Evolutionary conservation across 1,284 basidiomycete genomes (phyloP), one percentile per base, ranked within the genome.

Genomic region (Limonomyces culmigenus): DNA sequence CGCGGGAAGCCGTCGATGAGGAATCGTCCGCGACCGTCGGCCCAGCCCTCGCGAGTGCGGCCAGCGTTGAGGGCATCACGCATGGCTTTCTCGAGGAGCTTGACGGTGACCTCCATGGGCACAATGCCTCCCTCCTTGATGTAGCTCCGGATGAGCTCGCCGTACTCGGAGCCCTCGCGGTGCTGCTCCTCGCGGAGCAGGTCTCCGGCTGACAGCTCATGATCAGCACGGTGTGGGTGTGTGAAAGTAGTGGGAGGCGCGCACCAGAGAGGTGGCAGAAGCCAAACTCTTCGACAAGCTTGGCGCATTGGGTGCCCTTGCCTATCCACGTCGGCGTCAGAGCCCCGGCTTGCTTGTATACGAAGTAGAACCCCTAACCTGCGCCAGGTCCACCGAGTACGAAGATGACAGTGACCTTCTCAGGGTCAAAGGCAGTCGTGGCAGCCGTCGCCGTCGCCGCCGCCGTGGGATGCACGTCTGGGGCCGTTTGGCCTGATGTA

Each of bases 351-450:
- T n/a, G n/a, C n/a, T n/a, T n/a, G 30, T 32, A 21, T 15, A 34
- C 29, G 34, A 35, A 41, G 33, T 19, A 18, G 29, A 33, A 32
- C 19, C 11, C 55, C 65, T 44, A 43, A 77, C 87, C 91, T 46
- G 89, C 89, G 38, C 95, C 95, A 16, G 95, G 95, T 1, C 95
- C 95, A 29, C 95, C 95, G 16, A 99, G 79, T 14, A 98, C 92
- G 50, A 89, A 99, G 47, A 98, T 67, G 41, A 99, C 91, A 17
- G 73, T 80, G 45, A 96, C 78, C 44, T 89, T 77, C 36, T 56
- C 54, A 31, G 62, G 54, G 52, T 88, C 74, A 50, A 96, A 96
- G 10, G 63, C 66, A 12, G 73, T 62, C 8, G 47, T 42, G 17
- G 15, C 23, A 3, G 8, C n/a, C n/a, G 23, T 27, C 23, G n/a